A percentile compares a stretch with the other conserved stretches of the same genome.
Evolutionary conservation across 78 protist genomes (phyloP).

Genomic region (Dictyostelium firmibasis): DNA sequence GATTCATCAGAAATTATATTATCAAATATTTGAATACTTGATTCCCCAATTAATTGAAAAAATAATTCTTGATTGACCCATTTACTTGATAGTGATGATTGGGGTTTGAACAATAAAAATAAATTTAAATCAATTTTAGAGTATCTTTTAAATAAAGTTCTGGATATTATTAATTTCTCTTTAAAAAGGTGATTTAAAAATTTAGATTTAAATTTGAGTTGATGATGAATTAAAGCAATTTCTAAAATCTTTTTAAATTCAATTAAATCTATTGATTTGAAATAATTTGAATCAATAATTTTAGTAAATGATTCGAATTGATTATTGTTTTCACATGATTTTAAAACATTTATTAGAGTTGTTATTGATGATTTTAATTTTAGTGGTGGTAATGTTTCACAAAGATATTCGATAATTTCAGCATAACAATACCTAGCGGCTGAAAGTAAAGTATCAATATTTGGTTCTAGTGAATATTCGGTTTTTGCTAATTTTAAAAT

Average conservation of each 20-base stretch:
- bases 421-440: background rate
- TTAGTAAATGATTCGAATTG: background rate
- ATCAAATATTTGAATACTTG: background rate
- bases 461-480: background rate
- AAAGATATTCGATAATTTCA: background rate
- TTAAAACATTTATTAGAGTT: background rate
- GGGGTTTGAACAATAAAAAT: background rate
- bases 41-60: background rate
- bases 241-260: too few species aligned
- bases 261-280: background rate
- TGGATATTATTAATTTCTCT: background rate
- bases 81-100: background rate
- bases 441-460: background rate
- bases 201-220: background rate
- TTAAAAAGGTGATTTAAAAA: background rate
- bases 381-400: background rate
- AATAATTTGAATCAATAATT: too few species aligned
- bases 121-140: background rate
- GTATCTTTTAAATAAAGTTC: background rate
- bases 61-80: background rate
- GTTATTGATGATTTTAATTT: background rate
- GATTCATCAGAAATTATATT: background rate
- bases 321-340: background rate
- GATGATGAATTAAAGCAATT: too few species aligned
- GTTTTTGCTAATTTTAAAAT: background rate